A percentile compares a stretch with the other conserved stretches of the same genome.
These are phyloP conservation scores for Fusarium sambucinum DNA, from an alignment of 2,329 filamentous ascomycete species.

Conservation along the genomic window DNA sequence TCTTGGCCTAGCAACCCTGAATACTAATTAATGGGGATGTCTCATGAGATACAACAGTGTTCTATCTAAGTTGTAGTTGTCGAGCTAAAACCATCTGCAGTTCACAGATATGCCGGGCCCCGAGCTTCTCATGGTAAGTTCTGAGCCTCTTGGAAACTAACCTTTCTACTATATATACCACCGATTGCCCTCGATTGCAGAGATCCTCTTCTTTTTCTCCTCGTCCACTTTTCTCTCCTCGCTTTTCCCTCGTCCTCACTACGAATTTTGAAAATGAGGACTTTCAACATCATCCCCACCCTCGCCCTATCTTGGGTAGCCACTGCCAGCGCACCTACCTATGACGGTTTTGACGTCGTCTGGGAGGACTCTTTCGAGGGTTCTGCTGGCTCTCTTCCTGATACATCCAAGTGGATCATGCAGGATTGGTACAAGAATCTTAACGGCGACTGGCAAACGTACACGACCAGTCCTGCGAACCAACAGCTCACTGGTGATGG, in stretches of 20 bases:
- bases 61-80: background rate
- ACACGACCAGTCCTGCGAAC: conserved; percentile 52
- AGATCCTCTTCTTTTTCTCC: too few relatives aligned
- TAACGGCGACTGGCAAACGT: conserved; percentile 32
- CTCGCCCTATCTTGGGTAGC: conserved; percentile 1
- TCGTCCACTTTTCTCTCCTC: background rate
- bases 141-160: background rate
- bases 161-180: background rate
- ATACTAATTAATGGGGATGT: background rate
- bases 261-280: background rate
- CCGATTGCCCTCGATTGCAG: background rate
- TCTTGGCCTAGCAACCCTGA: background rate
- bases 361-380: conserved; percentile 62
- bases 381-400: conserved; percentile 52
- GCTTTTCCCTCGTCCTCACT: background rate
- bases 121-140: background rate
- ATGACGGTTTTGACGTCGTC: conserved; percentile 55
- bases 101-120: background rate
- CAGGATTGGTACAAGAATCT: conserved; percentile 15
- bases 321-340: conserved; percentile 48
- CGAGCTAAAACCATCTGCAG: background rate
- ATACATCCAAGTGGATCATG: conserved; percentile 58
- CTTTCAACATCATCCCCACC: background rate
- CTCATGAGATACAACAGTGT: too few relatives aligned
- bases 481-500: conserved; percentile 62